Evolutionary conservation across 192 early-diverging fungal species (phyloP).

Genomic region (Coemansia sp.): DNA sequence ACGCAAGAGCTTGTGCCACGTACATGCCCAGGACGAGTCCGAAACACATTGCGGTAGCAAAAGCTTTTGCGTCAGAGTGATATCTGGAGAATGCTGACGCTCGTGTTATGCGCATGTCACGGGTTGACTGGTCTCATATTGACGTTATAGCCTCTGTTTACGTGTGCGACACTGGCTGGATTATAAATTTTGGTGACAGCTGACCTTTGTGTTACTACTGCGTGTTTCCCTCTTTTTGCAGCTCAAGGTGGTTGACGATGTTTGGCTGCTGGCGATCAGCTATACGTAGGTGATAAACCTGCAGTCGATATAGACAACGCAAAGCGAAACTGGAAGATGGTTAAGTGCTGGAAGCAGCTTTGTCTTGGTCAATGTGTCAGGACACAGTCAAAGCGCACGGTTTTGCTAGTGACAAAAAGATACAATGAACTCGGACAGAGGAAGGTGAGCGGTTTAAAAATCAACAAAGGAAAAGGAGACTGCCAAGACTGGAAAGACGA

Average conservation of each 20-base stretch:
- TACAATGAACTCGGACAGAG: neutral
- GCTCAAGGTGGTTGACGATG: neutral
- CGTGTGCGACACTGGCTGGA: neutral
- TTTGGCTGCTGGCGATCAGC: neutral
- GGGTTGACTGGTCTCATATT: conserved; percentile 1
- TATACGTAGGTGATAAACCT: neutral
- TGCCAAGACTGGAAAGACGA: neutral
- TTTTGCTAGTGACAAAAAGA: neutral
- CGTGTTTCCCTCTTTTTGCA: neutral
- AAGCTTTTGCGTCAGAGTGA: no score
- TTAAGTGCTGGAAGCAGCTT: no score
- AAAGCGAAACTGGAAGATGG: no score
- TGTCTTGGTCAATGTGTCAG: no score
- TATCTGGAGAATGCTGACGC: neutral
- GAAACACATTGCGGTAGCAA: no score
- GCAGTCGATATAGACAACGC: no score
- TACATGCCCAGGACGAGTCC: no score
- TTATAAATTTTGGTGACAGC: neutral
- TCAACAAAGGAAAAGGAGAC: neutral
- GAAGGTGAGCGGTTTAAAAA: neutral
- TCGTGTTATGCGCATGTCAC: conserved; percentile 1
- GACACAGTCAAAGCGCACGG: no score
- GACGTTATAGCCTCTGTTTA: neutral
- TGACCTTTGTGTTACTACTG: neutral
- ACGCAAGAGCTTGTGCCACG: neutral